Evolutionary conservation across 345 rosid genomes (phyloP), one percentile per base, ranked within the genome.

Genomic region (Turritis glabra): DNA sequence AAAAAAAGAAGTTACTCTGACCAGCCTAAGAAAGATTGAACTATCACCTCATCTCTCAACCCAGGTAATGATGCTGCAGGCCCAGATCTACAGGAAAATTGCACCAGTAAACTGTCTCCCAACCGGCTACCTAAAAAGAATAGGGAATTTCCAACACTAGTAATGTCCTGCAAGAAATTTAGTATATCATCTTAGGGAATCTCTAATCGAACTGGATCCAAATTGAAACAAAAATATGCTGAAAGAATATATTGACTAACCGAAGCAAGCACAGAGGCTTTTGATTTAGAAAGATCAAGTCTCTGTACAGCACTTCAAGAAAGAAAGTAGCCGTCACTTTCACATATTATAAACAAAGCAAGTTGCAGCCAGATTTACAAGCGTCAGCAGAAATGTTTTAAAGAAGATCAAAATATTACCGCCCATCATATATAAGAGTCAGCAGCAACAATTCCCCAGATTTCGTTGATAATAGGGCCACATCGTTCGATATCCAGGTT

Each of bases 71-170:
- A 75, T 65, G 77, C 65, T 63, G 93, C 85, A 70, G 96, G 64
- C 48, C 89, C 97, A 48, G 83, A 80, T 44, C 88, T 88, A 80
- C 85, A 73, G 44, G 88, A 84, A 80, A 82, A 92, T 62, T 95
- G 99, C 69, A 92, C 99, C 56, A 95, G 96, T 78, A 90, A 82
- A 88, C 99, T 95, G 85, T 95, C 98, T 43, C 99, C 98, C 83
- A 92, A 75, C 51, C 97, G 93, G 84, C 99, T 95, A 69, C 88
- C 97, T 67, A 95, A 80, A 77, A 95, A 90, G 85, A 95, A 89
- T 19, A 95, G 80, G 33, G 96, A 90, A 67, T 74, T 87, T 65
- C 98, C 99, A 23, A 95, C 79, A 41, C 85, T 85, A 55, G 98
- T 78, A 74, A 95, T 85, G 79, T 84, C 99, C 98, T 95, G 80